phyloP scores from a whole-genome alignment of 306 rosid genomes.

The Dalbergia cultrata region DNA sequence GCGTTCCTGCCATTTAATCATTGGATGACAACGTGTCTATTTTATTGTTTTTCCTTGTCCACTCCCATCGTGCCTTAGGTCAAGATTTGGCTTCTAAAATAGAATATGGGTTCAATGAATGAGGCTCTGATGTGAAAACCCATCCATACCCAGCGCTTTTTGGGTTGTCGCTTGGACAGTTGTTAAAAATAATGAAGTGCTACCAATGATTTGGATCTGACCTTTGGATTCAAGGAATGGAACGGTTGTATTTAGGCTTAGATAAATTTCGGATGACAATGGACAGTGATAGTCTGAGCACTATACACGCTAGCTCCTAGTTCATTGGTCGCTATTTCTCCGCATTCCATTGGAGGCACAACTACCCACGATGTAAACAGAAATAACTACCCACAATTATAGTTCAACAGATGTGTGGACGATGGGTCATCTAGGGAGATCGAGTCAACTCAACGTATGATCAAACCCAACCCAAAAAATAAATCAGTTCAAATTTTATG shows the following conservation, averaged over 20 bases:
- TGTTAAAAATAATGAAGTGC: background rate
- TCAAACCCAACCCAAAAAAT: too few species aligned
- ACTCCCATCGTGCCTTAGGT: slow-evolving; percentile 3
- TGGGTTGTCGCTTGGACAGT: slow-evolving; percentile 11
- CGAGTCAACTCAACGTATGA: too few species aligned
- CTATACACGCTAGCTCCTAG: background rate
- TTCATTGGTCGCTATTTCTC: background rate
- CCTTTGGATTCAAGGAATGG: background rate
- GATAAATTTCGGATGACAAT: background rate
- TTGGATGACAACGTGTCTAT: background rate
- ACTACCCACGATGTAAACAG: too few species aligned
- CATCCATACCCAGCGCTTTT: slow-evolving; percentile 10
- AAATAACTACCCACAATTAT: background rate
- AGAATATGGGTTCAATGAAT: slow-evolving; percentile 9
- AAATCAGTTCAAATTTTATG: too few species aligned
- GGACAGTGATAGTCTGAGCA: too few species aligned
- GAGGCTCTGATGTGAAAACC: slow-evolving; percentile 27
- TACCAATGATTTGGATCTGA: background rate
- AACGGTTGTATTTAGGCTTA: background rate
- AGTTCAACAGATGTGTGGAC: too few species aligned
- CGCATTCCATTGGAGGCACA: background rate
- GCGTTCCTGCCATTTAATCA: slow-evolving; percentile 20
- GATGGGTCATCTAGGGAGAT: too few species aligned
- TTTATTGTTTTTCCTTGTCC: background rate
- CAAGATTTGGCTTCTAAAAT: slow-evolving; percentile 27